Percentiles rank a stretch among this genome's conserved stretches.
phyloP scores from a whole-genome alignment of 2,329 filamentous ascomycete genomes.

The Penicillium sp. region DNA sequence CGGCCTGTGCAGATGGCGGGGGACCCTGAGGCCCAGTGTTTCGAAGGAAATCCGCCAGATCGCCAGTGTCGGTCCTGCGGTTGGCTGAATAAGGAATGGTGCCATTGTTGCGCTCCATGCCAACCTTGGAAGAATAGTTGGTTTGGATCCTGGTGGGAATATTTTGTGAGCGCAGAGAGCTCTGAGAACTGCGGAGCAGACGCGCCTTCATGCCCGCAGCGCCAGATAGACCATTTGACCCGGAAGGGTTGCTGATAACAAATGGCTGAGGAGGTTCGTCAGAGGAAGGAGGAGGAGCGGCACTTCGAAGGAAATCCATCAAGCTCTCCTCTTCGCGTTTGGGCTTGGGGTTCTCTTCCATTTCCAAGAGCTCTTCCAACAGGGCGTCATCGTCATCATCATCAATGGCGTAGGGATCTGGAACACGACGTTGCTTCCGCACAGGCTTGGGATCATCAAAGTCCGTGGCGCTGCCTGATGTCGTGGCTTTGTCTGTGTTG shows the following conservation, averaged over 20 bases:
- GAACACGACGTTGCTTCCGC: slow-evolving; percentile 71
- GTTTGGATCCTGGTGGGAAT: slow-evolving; percentile 31
- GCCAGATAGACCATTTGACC: slow-evolving; percentile 14
- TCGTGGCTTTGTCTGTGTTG: slow-evolving; percentile 25
- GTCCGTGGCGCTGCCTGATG: slow-evolving; percentile 11
- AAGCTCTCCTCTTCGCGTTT: slow-evolving; percentile 46
- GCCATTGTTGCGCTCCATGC: slow-evolving; percentile 34
- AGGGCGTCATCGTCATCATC: slow-evolving; percentile 60
- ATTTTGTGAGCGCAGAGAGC: slow-evolving; percentile 35
- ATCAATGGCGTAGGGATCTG: slow-evolving; percentile 93
- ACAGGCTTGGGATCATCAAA: slow-evolving; percentile 42
- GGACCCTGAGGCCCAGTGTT: slow-evolving; percentile 57
- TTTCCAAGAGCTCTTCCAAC: slow-evolving; percentile 33
- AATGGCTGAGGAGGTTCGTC: slow-evolving; percentile 33
- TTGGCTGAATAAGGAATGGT: slow-evolving; percentile 23
- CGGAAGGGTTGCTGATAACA: slow-evolving; percentile 16
- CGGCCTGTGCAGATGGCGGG: slow-evolving; percentile 14
- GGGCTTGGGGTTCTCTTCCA: slow-evolving; percentile 26
- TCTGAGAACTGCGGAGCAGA: slow-evolving; percentile 34
- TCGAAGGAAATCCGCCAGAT: slow-evolving; percentile 69
- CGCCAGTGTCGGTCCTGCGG: slow-evolving; percentile 52
- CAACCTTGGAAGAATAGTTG: slow-evolving; percentile 39
- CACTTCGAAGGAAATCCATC: slow-evolving; percentile 48
- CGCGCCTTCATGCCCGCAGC: slow-evolving; percentile 35
- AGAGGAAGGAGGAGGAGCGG: slow-evolving; percentile 42